Evolutionary conservation across 2,329 filamentous ascomycete species (phyloP).

Genomic region (Pseudocercospora fijiensis): DNA sequence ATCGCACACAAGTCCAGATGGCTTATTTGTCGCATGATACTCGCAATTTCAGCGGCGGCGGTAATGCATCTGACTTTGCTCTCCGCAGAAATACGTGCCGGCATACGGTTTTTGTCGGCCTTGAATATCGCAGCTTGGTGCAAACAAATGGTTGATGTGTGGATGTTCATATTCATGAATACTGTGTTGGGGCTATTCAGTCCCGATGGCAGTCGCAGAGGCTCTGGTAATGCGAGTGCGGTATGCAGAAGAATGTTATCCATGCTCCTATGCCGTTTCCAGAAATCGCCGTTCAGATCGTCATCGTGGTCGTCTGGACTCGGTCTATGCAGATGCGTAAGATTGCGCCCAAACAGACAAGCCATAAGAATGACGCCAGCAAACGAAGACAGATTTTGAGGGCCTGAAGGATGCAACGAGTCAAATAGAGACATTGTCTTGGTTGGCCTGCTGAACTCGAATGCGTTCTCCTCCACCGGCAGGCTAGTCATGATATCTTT

Average conservation of each 20-base stretch:
- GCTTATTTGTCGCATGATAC: conserved; percentile 91
- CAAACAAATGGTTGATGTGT: conserved; percentile 94
- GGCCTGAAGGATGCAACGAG: conserved; percentile 68
- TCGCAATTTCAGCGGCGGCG: conserved; percentile 88
- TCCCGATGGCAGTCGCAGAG: conserved; percentile 75
- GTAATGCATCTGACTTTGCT: conserved; percentile 92
- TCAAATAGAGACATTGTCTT: conserved; percentile 69
- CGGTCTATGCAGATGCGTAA: conserved; percentile 86
- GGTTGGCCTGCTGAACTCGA: conserved; percentile 73
- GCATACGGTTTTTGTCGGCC: conserved; percentile 81
- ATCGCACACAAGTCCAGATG: conserved; percentile 82
- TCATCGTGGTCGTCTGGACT: conserved; percentile 76
- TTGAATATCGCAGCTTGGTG: conserved; percentile 98
- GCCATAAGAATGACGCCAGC: conserved; percentile 80
- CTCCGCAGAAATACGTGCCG: conserved; percentile 74
- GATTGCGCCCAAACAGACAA: conserved; percentile 85
- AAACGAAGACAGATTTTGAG: conserved; percentile 71
- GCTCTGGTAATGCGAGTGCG: conserved; percentile 74
- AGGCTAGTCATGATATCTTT: conserved; percentile 84
- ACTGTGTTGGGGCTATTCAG: conserved; percentile 79
- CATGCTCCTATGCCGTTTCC: conserved; percentile 86
- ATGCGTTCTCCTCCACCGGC: conserved; percentile 80
- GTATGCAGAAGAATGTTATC: conserved; percentile 90
- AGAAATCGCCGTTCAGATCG: conserved; percentile 90
- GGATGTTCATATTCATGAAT: conserved; percentile 95